Evolutionary conservation across 371 early-diverging fungal species (phyloP), one percentile per base, ranked within the genome.

Genomic region (Saksenaea vasiformis): DNA sequence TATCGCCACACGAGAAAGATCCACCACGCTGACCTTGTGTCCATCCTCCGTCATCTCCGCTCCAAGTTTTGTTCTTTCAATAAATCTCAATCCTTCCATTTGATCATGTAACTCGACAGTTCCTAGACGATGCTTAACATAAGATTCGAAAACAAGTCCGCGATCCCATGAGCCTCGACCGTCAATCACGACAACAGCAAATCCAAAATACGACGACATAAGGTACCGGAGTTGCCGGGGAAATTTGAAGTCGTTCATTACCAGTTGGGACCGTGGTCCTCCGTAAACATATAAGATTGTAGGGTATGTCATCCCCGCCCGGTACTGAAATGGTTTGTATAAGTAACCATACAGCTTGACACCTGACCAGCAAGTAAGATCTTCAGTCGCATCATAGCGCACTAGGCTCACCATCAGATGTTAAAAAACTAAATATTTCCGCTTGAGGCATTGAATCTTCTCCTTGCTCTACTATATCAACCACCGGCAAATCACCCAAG

Each of bases 131-230:
- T 72, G 38, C 9, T 80, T 70, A 7, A 93, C 71, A 54, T 70
- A 64, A 0, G 88, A 69, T 62, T 92, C 93, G 66, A 91, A 92
- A n/a, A 56, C 68, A 0, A 86, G 51, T 0, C 94, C 94, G 1
- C 91, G 83, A 57, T 90, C 87, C 17, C 80, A 77, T 1, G 91
- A 88, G 0, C 94, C 94, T 19, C 92, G 86, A 3, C 89, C 85
- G 61, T 93, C 94, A 13, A 93, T 79, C 47, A 90, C 77, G 7
- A 92, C 87, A 0, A 92, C 90, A 1, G 85, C 85, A 79, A 82
- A 88, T 19, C 90, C 91, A 64, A 90, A 76, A 44, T 81, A 72
- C 2, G 82, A 79, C 4, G 88, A 85, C 76, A 91, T 75, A 22
- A 88, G 76, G 27, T 87, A 79, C 0, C 93, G 82, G 26, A 86